phyloP scores from a whole-genome alignment of 1,139 yeast species.

The Kodamaea fungicola region DNA sequence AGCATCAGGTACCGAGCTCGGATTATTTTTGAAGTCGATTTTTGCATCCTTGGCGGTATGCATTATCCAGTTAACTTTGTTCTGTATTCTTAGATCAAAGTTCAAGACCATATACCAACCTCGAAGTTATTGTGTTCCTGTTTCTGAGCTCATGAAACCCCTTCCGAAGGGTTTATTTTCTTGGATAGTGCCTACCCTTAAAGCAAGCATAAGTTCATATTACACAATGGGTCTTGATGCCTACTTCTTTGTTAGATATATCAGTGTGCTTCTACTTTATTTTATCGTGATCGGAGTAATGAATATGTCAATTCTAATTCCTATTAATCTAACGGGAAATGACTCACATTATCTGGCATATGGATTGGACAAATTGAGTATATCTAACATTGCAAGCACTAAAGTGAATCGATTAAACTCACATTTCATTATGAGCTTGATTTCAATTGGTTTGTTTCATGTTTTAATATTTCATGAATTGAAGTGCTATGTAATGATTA shows the following conservation, averaged over 20 bases:
- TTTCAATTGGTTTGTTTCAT: slow-evolving; percentile 54
- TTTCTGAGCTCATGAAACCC: slow-evolving; percentile 34
- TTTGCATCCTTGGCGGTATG: slow-evolving; percentile 51
- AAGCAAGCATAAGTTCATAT: slow-evolving; percentile 39
- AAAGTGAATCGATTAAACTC: slow-evolving; percentile 45
- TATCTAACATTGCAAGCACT: slow-evolving; percentile 54
- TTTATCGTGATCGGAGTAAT: slow-evolving; percentile 48
- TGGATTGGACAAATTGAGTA: slow-evolving; percentile 59
- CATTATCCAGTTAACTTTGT: slow-evolving; percentile 48
- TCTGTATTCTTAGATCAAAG: slow-evolving; percentile 47
- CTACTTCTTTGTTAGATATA: slow-evolving; percentile 56
- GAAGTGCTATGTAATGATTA: slow-evolving; percentile 41
- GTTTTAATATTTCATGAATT: slow-evolving; percentile 50
- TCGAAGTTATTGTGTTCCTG: slow-evolving; percentile 42
- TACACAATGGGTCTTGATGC: slow-evolving; percentile 59
- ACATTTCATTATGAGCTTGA: slow-evolving; percentile 52
- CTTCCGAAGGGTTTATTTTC: slow-evolving; percentile 39
- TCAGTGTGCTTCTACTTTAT: slow-evolving; percentile 44
- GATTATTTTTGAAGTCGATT: slow-evolving; percentile 45
- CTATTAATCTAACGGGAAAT: slow-evolving; percentile 52
- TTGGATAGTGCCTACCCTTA: slow-evolving; percentile 47
- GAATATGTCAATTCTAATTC: slow-evolving; percentile 53
- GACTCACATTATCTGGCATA: slow-evolving; percentile 25
- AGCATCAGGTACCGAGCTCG: slow-evolving; percentile 38
- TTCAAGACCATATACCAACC: slow-evolving; percentile 57